Conservation (phyloP, 225 moss, liverwort and hornwort genomes). For the Rhytidiadelphus loreus region DNA sequence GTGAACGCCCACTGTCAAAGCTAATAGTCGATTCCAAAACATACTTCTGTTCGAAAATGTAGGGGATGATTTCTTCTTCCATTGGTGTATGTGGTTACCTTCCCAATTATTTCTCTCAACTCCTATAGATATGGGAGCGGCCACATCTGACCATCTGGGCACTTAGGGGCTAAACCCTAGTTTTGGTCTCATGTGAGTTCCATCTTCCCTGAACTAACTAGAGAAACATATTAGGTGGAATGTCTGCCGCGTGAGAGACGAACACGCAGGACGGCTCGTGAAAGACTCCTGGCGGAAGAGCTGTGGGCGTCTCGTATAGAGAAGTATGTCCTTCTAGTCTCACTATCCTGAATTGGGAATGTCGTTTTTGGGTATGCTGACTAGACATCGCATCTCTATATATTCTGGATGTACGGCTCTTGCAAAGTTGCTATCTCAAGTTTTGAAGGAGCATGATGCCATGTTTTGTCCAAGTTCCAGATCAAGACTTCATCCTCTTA, state of each 20-base stretch:
- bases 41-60: not conserved
- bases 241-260: slow-evolving; percentile 6
- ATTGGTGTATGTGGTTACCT: not conserved
- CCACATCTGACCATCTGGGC: not conserved
- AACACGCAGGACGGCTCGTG: slow-evolving; percentile 72
- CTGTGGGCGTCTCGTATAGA: slow-evolving; percentile 81
- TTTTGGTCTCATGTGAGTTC: not conserved
- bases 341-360: not conserved
- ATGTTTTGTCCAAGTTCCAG: not conserved
- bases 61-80: not conserved
- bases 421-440: not conserved
- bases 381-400: not conserved
- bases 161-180: not conserved
- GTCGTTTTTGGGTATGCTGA: not conserved
- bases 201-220: not conserved
- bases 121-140: not conserved
- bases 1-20: not conserved
- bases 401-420: not conserved
- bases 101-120: not conserved
- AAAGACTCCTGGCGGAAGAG: slow-evolving; percentile 54
- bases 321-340: slow-evolving; percentile 27
- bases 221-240: not conserved
- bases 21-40: not conserved
- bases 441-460: not conserved
- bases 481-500: not conserved